Base-by-base conservation (phyloP, 23 red algal species). In the Gracilaria caudata region DNA sequence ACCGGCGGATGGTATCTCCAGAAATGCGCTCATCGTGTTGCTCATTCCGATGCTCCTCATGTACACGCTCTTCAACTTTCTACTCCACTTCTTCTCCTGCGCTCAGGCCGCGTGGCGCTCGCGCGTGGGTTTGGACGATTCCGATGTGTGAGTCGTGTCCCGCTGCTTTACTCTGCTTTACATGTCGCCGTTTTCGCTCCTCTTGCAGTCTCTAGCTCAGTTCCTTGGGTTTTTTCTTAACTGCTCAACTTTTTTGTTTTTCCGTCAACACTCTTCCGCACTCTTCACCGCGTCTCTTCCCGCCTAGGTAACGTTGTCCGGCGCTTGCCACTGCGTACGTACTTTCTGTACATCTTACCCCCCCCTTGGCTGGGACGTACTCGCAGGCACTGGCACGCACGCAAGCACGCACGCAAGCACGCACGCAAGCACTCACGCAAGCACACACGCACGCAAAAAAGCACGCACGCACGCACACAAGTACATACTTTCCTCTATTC, bases 61-160 rank as follows among this genome's bases (percentile, higher is more conserved):
- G 82, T 86, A 86, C 51, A 74, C 65, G 0, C 82, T 86, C 11
- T 86, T 86, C 68, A 86, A 86, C 68, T 86, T 73, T 74, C 28
- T 86, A 8, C 46, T 86, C 4, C 82, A 86, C 54, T 76, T 70
- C 68, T 86, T 74, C 64, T 73, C 64, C 44, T 86, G 82, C 29
- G 54, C 51, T 19, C 58, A 86, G 82, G 82, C 65, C 34, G 45
- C 46, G 28, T 73, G 64, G 46, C 59, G 82, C 45, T 49, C 35
- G 28, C 28, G 49, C 3, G 28, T 45, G 47, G 68, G 82, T 56
- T 61, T 86, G 36, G 82, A 57, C 33, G 82, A 86, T 74, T 86
- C 45, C 29, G 56, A 82, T 17, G 41, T 75, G 7, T 75, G 70
- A 82, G 12, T 66, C 76, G 24, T 60, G n/a, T n/a, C 14, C 24